Percentiles rank a stretch among this genome's conserved stretches.
These are phyloP conservation scores for Filosporella fistucella DNA, from an alignment of 495 filamentous ascomycete genomes.

Conservation along the genomic window DNA sequence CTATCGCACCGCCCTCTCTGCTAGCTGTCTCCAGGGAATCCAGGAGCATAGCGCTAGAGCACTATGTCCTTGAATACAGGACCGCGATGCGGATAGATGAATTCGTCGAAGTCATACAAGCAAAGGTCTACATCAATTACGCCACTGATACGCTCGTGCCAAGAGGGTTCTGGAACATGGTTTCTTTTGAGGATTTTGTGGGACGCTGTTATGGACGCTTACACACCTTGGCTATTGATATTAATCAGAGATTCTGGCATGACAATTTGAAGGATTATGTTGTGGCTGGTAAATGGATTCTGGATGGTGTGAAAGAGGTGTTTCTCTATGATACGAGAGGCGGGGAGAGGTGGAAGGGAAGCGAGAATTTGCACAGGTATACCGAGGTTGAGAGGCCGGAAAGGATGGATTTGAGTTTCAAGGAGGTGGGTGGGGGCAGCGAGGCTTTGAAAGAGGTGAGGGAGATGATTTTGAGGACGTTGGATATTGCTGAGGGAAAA, in stretches of 20 bases:
- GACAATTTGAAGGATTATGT: conserved; percentile 5
- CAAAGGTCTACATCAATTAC: conserved; percentile 13
- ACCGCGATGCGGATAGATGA: background rate
- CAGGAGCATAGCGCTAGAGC: conserved; percentile 1
- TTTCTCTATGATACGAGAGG: conserved; percentile 4
- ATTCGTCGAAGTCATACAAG: background rate
- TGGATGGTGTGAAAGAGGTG: conserved; percentile 5
- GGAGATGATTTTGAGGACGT: background rate
- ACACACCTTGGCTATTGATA: conserved; percentile 1
- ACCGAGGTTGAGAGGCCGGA: background rate
- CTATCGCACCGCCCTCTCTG: background rate
- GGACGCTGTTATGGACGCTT: background rate
- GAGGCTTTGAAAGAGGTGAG: background rate
- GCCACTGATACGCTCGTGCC: conserved; percentile 3
- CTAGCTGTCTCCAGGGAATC: conserved; percentile 1
- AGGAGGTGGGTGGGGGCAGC: background rate
- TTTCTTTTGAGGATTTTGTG: conserved; percentile 7
- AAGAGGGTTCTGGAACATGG: conserved; percentile 8
- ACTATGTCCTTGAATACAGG: conserved; percentile 7
- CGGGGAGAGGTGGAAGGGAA: conserved; percentile 1
- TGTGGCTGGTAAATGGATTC: background rate
- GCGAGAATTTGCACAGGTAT: conserved; percentile 1
- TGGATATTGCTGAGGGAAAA: background rate
- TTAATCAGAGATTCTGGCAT: background rate
- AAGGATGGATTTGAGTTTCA: background rate